These are phyloP conservation scores for Remersonia thermophila DNA, from an alignment of 2,329 filamentous ascomycete species.

Conservation along the genomic window DNA sequence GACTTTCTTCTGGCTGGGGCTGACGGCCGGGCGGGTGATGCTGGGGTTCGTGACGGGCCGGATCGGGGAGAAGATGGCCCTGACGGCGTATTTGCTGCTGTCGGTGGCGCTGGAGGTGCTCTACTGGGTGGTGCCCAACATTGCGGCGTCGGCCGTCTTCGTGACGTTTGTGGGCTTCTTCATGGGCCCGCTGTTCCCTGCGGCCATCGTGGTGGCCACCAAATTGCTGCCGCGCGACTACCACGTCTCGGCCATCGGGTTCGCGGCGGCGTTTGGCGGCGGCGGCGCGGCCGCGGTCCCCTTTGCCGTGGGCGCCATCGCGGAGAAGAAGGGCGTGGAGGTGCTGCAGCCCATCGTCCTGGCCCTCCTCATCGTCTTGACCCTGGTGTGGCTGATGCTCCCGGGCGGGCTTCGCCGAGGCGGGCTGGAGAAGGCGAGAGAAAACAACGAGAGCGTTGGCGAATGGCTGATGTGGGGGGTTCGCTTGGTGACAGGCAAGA, in stretches of 20 bases:
- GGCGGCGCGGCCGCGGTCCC: slow-evolving; percentile 56
- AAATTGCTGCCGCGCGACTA: slow-evolving; percentile 61
- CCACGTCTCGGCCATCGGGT: slow-evolving; percentile 71
- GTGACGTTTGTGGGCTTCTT: slow-evolving; percentile 67
- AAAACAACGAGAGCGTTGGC: slow-evolving; percentile 25
- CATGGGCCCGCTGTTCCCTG: slow-evolving; percentile 67
- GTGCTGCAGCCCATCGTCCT: slow-evolving; percentile 46
- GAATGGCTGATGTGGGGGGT: slow-evolving; percentile 17
- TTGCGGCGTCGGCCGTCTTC: slow-evolving; percentile 60
- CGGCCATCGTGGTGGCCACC: slow-evolving; percentile 58
- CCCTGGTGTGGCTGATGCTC: slow-evolving; percentile 33
- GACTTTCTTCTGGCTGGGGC: slow-evolving; percentile 74
- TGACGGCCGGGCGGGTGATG: slow-evolving; percentile 60
- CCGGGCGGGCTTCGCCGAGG: slow-evolving; percentile 28
- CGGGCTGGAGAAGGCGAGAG: slow-evolving; percentile 29
- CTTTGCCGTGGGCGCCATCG: slow-evolving; percentile 56
- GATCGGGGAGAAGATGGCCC: slow-evolving; percentile 58
- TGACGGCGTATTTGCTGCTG: slow-evolving; percentile 50
- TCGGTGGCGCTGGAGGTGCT: slow-evolving; percentile 55
- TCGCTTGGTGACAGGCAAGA: slow-evolving; percentile 1
- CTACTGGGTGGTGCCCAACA: slow-evolving; percentile 72
- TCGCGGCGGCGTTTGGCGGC: slow-evolving; percentile 66
- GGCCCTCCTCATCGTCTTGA: slow-evolving; percentile 33
- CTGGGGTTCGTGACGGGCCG: slow-evolving; percentile 65
- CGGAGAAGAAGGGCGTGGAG: slow-evolving; percentile 41